Base-by-base conservation (phyloP, 2,329 filamentous ascomycete species). In the Lachnellula suecica region DNA sequence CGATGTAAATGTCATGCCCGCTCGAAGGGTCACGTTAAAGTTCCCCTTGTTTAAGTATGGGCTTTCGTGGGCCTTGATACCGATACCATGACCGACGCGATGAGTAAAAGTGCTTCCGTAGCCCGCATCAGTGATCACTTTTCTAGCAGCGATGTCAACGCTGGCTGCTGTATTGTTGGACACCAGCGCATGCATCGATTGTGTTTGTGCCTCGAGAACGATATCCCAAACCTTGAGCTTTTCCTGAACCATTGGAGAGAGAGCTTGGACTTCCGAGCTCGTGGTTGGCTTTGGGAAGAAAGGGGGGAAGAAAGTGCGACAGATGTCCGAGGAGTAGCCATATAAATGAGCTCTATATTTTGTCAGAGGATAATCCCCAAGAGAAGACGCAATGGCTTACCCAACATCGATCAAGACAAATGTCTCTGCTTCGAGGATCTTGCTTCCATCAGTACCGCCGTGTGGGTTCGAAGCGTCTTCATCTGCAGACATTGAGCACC, bases 11-110 rank as follows among this genome's bases (percentile, higher is more conserved):
- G 76, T 74, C 82, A 86, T 86, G 0, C 83, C 82, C 0, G 79
- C 70, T 42, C 72, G 70, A 4, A 85, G 68, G 1, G 69, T 60
- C 0, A 71, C 69, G 2, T 63, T 67, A 2, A 69, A 70, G 59
- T 86, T 86, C 52, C 79, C 83, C 60, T 84, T 82, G 63, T 86
- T 84, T 27, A 86, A 68, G 58, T 85, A 86, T 0, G 82, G 83
- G 25, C 79, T 82, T 62, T 86, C 83, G 57, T 85, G 83, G 1
- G 82, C 82, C 67, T 86, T 85, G 63, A 87, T 84, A 0, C 83
- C 83, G 44, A 87, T 84, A 1, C 83, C 79, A 59, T 87, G 83
- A 1, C 83, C 83, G 1, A 86, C 70, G 1, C 83, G 75, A 58
- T 86, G 83, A 1, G 82, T 85, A 56, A 86, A 86, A 0, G 72